Conservation (phyloP, 768 basidiomycete genomes). For the Termitomyces sp. region DNA sequence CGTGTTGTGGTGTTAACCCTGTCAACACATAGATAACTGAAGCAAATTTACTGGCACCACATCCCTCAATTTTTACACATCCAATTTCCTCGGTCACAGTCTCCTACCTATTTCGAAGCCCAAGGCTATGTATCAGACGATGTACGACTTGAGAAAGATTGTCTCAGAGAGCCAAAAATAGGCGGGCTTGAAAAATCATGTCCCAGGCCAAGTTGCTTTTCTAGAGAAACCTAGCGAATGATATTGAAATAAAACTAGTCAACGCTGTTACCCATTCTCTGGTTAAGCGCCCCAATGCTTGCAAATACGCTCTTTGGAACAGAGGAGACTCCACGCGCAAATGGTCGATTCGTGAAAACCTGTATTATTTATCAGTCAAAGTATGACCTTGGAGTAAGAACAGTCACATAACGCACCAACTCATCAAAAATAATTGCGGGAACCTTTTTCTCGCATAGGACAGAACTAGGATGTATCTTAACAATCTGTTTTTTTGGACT, state of each 20-base stretch:
- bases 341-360: constrained; percentile 80
- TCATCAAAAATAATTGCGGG: constrained; percentile 92
- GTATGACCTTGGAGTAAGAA: not conserved
- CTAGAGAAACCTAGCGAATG: not conserved
- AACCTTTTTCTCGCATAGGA: constrained; percentile 73
- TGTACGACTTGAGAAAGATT: no score
- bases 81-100: no score
- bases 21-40: no score
- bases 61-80: no score
- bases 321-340: constrained; percentile 87
- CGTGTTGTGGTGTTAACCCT: not conserved
- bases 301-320: constrained; percentile 55
- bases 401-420: constrained; percentile 63
- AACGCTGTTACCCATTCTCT: constrained; percentile 15
- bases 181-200: not conserved
- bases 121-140: no score
- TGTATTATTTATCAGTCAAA: constrained; percentile 18
- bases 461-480: constrained; percentile 90
- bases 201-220: not conserved
- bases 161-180: not conserved
- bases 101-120: no score
- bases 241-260: not conserved
- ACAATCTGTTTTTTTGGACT: constrained; percentile 39
- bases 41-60: not conserved
- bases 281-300: constrained; percentile 26